These are phyloP conservation scores for Petunia axillaris DNA, from an alignment of 257 asterid genomes.

Conservation along the genomic window DNA sequence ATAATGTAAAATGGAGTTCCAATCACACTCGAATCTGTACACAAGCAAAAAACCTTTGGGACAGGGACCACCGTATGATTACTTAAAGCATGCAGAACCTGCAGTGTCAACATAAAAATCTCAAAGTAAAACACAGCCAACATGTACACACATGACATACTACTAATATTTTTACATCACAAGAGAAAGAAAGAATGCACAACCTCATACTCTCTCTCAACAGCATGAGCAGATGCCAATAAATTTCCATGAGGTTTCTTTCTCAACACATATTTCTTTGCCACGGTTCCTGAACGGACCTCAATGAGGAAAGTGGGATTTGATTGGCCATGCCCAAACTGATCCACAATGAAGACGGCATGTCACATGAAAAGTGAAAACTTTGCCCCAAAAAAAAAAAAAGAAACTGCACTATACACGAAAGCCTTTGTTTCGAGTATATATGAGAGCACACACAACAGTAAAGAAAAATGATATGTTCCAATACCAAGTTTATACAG, in stretches of 20 bases:
- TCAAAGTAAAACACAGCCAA: background rate
- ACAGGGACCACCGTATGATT: constrained; percentile 78
- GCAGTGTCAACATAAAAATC: constrained; percentile 33
- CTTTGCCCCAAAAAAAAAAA: background rate
- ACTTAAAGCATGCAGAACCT: constrained; percentile 90
- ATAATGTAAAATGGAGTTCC: constrained; percentile 97
- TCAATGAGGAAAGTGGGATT: constrained; percentile 92
- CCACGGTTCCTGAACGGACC: constrained; percentile 57
- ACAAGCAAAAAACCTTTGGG: constrained; percentile 87
- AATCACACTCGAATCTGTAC: constrained; percentile 77
- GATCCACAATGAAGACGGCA: constrained; percentile 27
- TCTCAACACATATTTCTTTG: constrained; percentile 77
- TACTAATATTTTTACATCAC: constrained; percentile 18
- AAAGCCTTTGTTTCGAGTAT: background rate
- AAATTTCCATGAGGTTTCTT: constrained; percentile 87
- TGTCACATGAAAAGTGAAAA: constrained; percentile 9
- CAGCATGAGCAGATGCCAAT: constrained; percentile 93
- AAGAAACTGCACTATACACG: background rate
- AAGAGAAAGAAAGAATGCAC: constrained; percentile 10
- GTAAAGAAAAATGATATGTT: background rate
- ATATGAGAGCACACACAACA: background rate
- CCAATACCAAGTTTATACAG: background rate
- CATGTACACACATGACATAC: background rate
- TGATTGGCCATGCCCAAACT: constrained; percentile 98
- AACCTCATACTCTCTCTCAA: constrained; percentile 96